These are phyloP conservation scores for Suillus subaureus DNA, from an alignment of 768 basidiomycete genomes.

Conservation along the genomic window DNA sequence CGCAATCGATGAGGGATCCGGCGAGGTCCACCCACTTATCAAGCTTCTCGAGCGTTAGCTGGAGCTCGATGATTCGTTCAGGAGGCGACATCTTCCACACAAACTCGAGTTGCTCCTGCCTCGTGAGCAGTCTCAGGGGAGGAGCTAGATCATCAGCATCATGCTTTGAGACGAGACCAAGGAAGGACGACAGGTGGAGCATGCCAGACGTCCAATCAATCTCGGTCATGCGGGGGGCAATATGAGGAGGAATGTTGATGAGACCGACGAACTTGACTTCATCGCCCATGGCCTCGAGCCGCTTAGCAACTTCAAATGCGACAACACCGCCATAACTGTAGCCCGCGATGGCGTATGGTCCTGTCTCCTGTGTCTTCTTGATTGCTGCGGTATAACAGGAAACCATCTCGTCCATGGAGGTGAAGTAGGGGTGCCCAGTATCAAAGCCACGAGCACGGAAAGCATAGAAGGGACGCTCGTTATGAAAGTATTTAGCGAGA, in stretches of 20 bases:
- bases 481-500: conserved; percentile 41
- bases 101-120: conserved; percentile 25
- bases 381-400: conserved; percentile 33
- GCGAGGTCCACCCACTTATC: conserved; percentile 33
- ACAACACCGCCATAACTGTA: conserved; percentile 43
- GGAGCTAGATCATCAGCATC: conserved; percentile 24
- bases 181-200: conserved; percentile 44
- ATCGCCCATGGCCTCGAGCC: conserved; percentile 29
- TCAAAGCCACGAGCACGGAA: conserved; percentile 45
- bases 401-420: conserved; percentile 37
- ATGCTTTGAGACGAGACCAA: conserved; percentile 36
- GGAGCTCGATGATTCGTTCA: conserved; percentile 30
- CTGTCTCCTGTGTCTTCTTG: conserved; percentile 28
- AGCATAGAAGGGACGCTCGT: conserved; percentile 42
- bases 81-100: conserved; percentile 31
- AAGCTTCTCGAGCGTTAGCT: conserved; percentile 27
- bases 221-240: conserved; percentile 43
- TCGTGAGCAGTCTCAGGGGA: conserved; percentile 21
- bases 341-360: conserved; percentile 39
- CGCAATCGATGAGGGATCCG: conserved; percentile 33
- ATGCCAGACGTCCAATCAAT: conserved; percentile 42
- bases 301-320: conserved; percentile 39
- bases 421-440: conserved; percentile 30
- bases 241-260: conserved; percentile 39
- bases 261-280: conserved; percentile 36